These are phyloP conservation scores for Pachysandra terminalis DNA, from an alignment of 164 flowering plant species.

Conservation along the genomic window DNA sequence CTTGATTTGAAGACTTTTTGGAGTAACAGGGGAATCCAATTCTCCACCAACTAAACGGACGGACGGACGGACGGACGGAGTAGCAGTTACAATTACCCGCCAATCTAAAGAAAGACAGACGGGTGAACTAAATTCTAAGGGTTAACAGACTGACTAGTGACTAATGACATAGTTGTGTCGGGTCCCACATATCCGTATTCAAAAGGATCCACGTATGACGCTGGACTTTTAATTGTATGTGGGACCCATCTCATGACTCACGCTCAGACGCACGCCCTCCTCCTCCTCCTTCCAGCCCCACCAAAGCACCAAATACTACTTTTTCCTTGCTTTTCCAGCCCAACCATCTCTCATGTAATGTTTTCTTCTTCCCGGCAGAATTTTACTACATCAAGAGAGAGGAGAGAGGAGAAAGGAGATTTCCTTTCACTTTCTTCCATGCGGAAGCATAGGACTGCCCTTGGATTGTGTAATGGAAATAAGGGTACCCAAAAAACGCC, in stretches of 20 bases:
- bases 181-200: background rate
- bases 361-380: too few species aligned
- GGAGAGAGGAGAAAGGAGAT: too few species aligned
- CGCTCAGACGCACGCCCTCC: background rate
- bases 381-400: too few species aligned
- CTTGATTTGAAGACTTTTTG: constrained; percentile 6
- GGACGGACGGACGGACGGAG: too few species aligned
- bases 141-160: background rate
- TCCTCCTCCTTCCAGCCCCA: constrained; percentile 24
- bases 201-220: constrained; percentile 6
- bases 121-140: too few species aligned
- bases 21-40: background rate
- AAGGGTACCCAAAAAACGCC: too few species aligned
- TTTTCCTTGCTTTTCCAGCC: too few species aligned
- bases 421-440: too few species aligned
- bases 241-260: constrained; percentile 10
- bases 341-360: too few species aligned
- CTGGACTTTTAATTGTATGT: constrained; percentile 2
- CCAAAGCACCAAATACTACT: background rate
- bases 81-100: background rate
- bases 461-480: too few species aligned
- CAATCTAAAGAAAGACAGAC: background rate
- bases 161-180: background rate
- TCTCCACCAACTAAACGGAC: background rate
- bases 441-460: too few species aligned